Evolutionary conservation across 2,329 filamentous ascomycete species (phyloP).

Genomic region (Clonostachys chloroleuca): DNA sequence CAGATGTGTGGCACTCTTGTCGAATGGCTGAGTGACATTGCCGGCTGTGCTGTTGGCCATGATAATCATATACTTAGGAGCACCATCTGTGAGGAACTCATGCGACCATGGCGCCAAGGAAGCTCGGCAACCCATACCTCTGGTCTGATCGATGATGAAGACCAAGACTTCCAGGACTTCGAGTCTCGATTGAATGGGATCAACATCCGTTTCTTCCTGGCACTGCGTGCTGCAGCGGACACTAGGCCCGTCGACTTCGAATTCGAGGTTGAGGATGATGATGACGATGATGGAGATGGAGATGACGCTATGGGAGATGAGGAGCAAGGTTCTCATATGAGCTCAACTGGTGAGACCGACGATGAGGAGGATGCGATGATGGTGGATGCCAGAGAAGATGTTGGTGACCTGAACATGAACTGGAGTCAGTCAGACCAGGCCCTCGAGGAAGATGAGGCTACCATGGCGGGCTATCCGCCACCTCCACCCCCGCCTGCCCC

Average conservation of each 20-base stretch:
- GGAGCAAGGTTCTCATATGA: slow-evolving; percentile 27
- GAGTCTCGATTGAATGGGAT: slow-evolving; percentile 22
- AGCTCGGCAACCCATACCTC: slow-evolving; percentile 74
- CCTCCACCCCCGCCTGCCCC: slow-evolving; percentile 53
- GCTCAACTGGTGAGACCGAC: slow-evolving; percentile 31
- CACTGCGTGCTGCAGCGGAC: slow-evolving; percentile 24
- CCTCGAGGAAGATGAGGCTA: slow-evolving; percentile 72
- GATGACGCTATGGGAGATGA: slow-evolving; percentile 29
- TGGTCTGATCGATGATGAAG: slow-evolving; percentile 35
- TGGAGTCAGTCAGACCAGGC: slow-evolving; percentile 58
- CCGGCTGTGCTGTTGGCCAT: slow-evolving; percentile 78
- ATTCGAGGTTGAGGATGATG: slow-evolving; percentile 19
- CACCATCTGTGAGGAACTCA: slow-evolving; percentile 85
- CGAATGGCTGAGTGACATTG: slow-evolving; percentile 92
- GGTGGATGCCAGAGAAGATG: slow-evolving; percentile 44
- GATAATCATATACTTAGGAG: slow-evolving; percentile 76
- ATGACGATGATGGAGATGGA: slow-evolving; percentile 20
- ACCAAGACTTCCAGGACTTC: slow-evolving; percentile 43
- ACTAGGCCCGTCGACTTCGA: slow-evolving; percentile 15
- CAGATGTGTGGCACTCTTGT: slow-evolving; percentile 99
- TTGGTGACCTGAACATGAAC: slow-evolving; percentile 40
- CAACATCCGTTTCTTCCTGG: slow-evolving; percentile 28
- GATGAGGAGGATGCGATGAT: slow-evolving; percentile 56
- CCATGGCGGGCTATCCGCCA: slow-evolving; percentile 68
- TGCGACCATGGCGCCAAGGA: slow-evolving; percentile 82